Conservation (phyloP, 2,329 filamentous ascomycete species). For the Cercospora berteroae region DNA sequence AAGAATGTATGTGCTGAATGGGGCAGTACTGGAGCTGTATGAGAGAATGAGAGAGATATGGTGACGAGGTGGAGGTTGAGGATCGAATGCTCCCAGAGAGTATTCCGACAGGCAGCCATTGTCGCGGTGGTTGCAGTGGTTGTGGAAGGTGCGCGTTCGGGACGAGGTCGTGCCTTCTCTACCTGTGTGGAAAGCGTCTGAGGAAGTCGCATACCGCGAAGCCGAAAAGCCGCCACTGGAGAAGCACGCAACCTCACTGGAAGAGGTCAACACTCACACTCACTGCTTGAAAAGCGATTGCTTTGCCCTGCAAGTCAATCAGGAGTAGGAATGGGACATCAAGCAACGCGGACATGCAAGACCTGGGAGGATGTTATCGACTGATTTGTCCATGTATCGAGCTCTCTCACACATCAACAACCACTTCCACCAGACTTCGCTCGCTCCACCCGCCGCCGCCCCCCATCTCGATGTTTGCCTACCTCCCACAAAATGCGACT, state of each 20-base stretch:
- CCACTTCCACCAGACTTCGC: slow-evolving; percentile 20
- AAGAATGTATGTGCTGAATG: not conserved
- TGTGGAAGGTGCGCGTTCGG: not conserved
- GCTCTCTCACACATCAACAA: slow-evolving; percentile 25
- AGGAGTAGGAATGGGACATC: not conserved
- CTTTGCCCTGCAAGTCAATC: not conserved
- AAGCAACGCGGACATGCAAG: not conserved
- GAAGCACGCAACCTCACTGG: not conserved
- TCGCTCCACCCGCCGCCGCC: slow-evolving; percentile 23
- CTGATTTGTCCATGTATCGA: slow-evolving; percentile 10
- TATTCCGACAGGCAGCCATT: not conserved
- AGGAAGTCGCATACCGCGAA: not conserved
- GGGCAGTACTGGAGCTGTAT: not conserved
- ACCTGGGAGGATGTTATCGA: slow-evolving; percentile 1
- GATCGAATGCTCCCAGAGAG: not conserved
- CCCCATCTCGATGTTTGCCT: slow-evolving; percentile 28
- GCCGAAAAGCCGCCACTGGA: not conserved
- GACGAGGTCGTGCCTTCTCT: not conserved
- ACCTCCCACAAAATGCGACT: slow-evolving; percentile 24
- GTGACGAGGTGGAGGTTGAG: slow-evolving; percentile 4
- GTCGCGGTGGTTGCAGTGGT: not conserved
- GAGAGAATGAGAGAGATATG: not conserved
- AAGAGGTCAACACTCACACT: not conserved
- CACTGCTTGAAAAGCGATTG: not conserved
- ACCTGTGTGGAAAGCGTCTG: not conserved